A percentile compares a stretch with the other conserved stretches of the same genome.
These are phyloP conservation scores for Sesbania bispinosa DNA, from an alignment of 306 rosid genomes.

Conservation along the genomic window DNA sequence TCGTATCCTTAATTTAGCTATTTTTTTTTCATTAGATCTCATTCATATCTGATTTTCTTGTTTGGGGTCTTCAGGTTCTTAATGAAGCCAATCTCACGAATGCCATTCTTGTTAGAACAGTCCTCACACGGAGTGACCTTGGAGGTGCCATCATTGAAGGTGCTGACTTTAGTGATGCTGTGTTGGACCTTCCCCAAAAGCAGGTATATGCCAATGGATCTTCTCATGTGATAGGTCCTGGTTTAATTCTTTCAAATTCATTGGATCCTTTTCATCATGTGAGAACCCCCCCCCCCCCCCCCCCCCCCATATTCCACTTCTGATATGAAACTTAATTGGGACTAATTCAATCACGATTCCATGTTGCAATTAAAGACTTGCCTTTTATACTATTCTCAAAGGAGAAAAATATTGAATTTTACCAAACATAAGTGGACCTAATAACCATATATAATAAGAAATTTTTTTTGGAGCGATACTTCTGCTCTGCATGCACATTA, in stretches of 20 bases:
- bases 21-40: not conserved
- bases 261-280: not conserved
- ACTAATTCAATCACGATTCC: not conserved
- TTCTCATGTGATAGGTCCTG: not conserved
- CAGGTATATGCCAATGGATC: slow-evolving; percentile 36
- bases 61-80: slow-evolving; percentile 49
- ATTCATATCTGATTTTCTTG: not conserved
- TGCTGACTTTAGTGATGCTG: slow-evolving; percentile 96
- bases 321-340: not conserved
- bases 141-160: slow-evolving; percentile 85
- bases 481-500: not conserved
- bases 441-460: not conserved
- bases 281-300: not conserved
- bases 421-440: not conserved
- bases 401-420: not conserved
- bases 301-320: no score
- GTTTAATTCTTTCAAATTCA: not conserved
- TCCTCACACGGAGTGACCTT: slow-evolving; percentile 92
- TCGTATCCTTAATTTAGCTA: not conserved
- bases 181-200: slow-evolving; percentile 79
- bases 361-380: not conserved
- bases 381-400: not conserved
- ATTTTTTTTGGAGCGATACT: not conserved
- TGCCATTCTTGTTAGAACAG: slow-evolving; percentile 76
- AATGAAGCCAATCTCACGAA: slow-evolving; percentile 88